Percentiles rank a stretch among this genome's conserved stretches.
phyloP scores from a whole-genome alignment of 2,329 filamentous ascomycete species.

The Neocucurbitaria cava region DNA sequence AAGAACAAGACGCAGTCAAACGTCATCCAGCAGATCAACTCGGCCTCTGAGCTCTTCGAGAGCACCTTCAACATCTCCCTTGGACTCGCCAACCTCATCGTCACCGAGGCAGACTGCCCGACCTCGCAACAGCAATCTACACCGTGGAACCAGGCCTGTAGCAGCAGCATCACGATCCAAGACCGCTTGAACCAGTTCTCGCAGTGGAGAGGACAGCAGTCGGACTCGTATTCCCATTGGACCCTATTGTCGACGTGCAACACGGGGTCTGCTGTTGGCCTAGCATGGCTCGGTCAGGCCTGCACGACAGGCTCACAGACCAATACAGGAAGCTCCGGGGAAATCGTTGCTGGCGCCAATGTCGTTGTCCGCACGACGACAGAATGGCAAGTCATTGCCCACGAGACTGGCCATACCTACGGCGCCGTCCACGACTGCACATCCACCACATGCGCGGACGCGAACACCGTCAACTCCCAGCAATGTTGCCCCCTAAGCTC shows the following conservation, averaged over 20 bases:
- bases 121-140: slow-evolving; percentile 69
- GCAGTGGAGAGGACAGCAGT: slow-evolving; percentile 78
- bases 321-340: slow-evolving; percentile 58
- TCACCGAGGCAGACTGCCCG: slow-evolving; percentile 78
- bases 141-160: slow-evolving; percentile 85
- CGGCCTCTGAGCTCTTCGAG: slow-evolving; percentile 87
- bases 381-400: slow-evolving; percentile 96
- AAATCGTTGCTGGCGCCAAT: slow-evolving; percentile 85
- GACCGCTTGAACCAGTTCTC: slow-evolving; percentile 88
- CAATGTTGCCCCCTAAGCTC: slow-evolving; percentile 82
- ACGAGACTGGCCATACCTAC: slow-evolving; percentile 93
- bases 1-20: slow-evolving; percentile 72
- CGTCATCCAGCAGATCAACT: slow-evolving; percentile 83
- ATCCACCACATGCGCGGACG: slow-evolving; percentile 67
- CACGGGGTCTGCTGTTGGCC: slow-evolving; percentile 83
- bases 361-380: slow-evolving; percentile 83
- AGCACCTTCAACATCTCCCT: slow-evolving; percentile 93
- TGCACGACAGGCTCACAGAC: slow-evolving; percentile 68
- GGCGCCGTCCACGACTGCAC: slow-evolving; percentile 95
- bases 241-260: slow-evolving; percentile 83
- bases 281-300: slow-evolving; percentile 91
- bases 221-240: slow-evolving; percentile 91
- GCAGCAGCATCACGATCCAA: slow-evolving; percentile 67
- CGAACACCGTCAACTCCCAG: slow-evolving; percentile 64
- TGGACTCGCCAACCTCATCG: slow-evolving; percentile 83